Conservation (phyloP, 495 filamentous ascomycete species). For the Tuber aestivum region DNA sequence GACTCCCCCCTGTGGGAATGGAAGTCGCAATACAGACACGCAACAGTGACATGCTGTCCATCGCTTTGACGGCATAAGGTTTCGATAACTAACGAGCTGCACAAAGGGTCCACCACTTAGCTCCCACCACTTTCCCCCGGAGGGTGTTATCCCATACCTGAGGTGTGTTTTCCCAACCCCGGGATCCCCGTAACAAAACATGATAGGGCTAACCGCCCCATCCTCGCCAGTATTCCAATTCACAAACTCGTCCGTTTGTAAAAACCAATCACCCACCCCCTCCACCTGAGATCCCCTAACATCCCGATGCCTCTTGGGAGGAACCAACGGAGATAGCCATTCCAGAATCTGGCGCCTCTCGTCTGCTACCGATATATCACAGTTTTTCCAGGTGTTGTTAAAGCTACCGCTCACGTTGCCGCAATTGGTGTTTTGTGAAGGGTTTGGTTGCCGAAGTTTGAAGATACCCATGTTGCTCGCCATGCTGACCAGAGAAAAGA, state of each 20-base stretch:
- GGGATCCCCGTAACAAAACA: background rate
- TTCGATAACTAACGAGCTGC: background rate
- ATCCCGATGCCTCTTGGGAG: background rate
- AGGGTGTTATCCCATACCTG: background rate
- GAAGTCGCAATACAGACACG: background rate
- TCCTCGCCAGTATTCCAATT: background rate
- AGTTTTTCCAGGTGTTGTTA: background rate
- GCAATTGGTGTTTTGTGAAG: background rate
- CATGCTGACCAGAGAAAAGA: background rate
- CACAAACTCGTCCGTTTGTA: background rate
- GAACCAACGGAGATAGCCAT: background rate
- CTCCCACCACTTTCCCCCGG: rapidly evolving
- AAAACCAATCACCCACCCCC: background rate
- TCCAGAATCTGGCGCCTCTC: background rate
- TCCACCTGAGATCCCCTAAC: background rate
- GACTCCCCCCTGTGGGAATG: background rate
- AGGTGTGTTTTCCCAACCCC: background rate
- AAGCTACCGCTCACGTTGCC: background rate
- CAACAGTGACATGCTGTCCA: background rate
- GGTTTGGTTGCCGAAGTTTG: background rate
- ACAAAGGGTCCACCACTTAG: background rate
- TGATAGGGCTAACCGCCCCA: background rate
- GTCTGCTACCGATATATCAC: background rate
- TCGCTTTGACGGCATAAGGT: background rate
- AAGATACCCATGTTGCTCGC: background rate